Evolutionary conservation across 169 alveolate species (phyloP).

Genomic region (Plasmodium sp.): DNA sequence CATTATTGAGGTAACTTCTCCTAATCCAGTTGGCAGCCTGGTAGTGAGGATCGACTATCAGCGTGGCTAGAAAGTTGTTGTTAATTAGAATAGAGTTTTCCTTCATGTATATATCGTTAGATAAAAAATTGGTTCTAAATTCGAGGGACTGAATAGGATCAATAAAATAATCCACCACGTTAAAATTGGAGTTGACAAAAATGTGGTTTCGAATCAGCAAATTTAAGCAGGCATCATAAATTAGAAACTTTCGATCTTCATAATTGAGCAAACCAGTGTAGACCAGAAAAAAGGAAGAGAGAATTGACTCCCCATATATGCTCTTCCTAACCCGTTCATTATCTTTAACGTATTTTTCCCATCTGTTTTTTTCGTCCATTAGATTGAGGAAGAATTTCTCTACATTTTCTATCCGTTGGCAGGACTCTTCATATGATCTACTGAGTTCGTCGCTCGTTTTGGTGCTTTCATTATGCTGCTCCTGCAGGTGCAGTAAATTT

Average conservation of each 20-base stretch:
- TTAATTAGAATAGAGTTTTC: conserved; percentile 63
- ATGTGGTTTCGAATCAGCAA: conserved; percentile 41
- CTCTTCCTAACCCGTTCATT: conserved; percentile 69
- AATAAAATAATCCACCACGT: conserved; percentile 74
- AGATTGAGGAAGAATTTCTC: conserved; percentile 64
- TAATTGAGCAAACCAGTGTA: conserved; percentile 74
- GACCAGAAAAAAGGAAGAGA: conserved; percentile 65
- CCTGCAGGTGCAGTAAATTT: conserved; percentile 70
- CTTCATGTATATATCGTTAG: conserved; percentile 69
- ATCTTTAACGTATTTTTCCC: conserved; percentile 75
- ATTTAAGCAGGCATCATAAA: conserved; percentile 38
- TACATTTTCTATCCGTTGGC: conserved; percentile 66
- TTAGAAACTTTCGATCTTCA: conserved; percentile 67
- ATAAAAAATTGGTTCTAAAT: conserved; percentile 32
- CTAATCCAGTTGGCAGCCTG: conserved; percentile 67
- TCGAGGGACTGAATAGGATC: conserved; percentile 68
- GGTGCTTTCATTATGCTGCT: conserved; percentile 80
- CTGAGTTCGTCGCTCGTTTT: conserved; percentile 81
- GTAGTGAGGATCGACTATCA: conserved; percentile 68
- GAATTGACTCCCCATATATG: conserved; percentile 67
- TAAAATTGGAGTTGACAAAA: conserved; percentile 48
- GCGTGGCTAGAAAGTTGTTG: conserved; percentile 57
- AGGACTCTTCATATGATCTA: conserved; percentile 69
- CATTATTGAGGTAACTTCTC: conserved; percentile 30
- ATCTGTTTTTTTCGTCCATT: conserved; percentile 67